Base-by-base conservation (phyloP, 225 moss, liverwort and hornwort genomes). In the Anthoceros angustus region DNA sequence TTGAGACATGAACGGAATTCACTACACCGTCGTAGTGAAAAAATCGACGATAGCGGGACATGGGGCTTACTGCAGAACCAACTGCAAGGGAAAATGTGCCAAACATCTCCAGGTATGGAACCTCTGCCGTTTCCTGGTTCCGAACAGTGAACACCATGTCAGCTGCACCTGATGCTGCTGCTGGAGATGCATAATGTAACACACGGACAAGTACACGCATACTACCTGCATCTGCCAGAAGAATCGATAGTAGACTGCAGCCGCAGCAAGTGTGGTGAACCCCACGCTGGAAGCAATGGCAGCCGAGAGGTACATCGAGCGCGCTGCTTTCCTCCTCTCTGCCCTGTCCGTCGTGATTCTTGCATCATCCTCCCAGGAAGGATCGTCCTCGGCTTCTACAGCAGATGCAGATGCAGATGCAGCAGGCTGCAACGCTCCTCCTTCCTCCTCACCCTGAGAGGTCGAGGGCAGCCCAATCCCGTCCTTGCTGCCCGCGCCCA, bases 1-100 rank as follows among this genome's bases (percentile, higher is more conserved):
- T 2, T 20, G 20, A 20, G 32, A 63, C 20, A 39, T 12, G 12
- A 1, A 48, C 46, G 12, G 2, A 6, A 18, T 18, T 12, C 46
- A 1, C 1, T 48, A 48, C 46, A 12, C 1, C 5, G 63, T 10
- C 25, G 12, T 39, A 5, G 63, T 39, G 14, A 63, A 11, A 21
- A 63, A 25, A 10, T 63, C 63, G 23, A 9, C 16, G 1, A 25
- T 39, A 25, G 32, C 42, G 2, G n/a, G n/a, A 39, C 6, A 6
- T 39, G 40, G 41, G 5, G 40, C 74, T 62, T 82, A 88, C 88
- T 66, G 91, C 86, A 43, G 91, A 91, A 68, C 95, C 95, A 18
- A 89, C 76, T n/a, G 95, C 95, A 42, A 98, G 82, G 3, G 83
- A 63, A 66, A 98, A 92, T 20, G 91, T 95, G 70, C 91, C 95